A percentile compares a stretch with the other conserved stretches of the same genome.
phyloP scores from a whole-genome alignment of 1,284 basidiomycete species.

The Kalmanozyma brasiliensis region DNA sequence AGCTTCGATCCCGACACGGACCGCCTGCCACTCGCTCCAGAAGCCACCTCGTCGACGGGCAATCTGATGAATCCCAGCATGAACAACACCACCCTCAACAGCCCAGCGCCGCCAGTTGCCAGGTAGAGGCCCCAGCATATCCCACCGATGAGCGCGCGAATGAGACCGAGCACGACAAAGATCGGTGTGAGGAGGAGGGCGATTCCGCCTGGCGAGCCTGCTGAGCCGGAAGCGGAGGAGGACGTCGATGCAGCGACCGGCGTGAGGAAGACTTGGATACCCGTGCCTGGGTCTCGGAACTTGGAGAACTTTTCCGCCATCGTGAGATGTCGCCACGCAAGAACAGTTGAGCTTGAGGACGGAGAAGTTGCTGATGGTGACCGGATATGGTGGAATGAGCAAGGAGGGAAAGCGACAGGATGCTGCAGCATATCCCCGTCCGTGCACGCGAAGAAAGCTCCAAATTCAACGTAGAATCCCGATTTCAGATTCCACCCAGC shows the following conservation, averaged over 20 bases:
- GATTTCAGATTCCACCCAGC: too few relatives aligned
- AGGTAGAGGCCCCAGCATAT: conserved; percentile 15
- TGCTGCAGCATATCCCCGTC: background rate
- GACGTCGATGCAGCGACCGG: conserved; percentile 22
- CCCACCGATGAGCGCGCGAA: conserved; percentile 6
- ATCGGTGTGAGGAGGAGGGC: conserved; percentile 17
- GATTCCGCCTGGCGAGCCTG: background rate
- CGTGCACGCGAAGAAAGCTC: background rate
- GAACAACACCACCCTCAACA: conserved; percentile 12
- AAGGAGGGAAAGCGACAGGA: background rate
- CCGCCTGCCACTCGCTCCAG: background rate
- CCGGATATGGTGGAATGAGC: too few relatives aligned
- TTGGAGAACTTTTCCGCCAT: conserved; percentile 53
- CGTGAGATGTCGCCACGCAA: background rate
- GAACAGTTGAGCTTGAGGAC: background rate
- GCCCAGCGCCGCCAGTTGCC: background rate
- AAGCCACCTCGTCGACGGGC: conserved; percentile 1
- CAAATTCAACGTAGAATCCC: background rate
- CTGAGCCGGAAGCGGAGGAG: background rate
- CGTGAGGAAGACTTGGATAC: conserved; percentile 53
- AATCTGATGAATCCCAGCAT: conserved; percentile 15
- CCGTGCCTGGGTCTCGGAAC: conserved; percentile 51
- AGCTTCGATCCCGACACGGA: too few relatives aligned
- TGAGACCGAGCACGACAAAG: conserved; percentile 20
- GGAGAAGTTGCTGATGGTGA: background rate